phyloP scores from a whole-genome alignment of 2,329 filamentous ascomycete species.

The Neofusicoccum cordaticola region DNA sequence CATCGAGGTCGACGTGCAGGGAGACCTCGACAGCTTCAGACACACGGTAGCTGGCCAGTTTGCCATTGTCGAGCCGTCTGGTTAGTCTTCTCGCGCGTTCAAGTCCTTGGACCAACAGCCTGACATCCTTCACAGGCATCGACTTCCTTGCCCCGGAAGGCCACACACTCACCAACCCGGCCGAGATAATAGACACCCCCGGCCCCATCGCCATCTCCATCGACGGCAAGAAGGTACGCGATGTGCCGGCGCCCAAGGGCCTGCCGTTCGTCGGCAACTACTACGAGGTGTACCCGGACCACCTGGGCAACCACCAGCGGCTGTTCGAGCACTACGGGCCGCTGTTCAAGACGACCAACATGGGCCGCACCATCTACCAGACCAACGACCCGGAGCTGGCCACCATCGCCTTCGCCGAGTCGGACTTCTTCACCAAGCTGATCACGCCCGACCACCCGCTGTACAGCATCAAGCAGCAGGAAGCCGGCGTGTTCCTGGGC shows the following conservation, averaged over 20 bases:
- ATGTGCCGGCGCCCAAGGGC: slow-evolving; percentile 37
- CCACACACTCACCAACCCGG: slow-evolving; percentile 15
- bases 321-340: slow-evolving; percentile 40
- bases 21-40: slow-evolving; percentile 26
- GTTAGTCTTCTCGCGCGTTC: slow-evolving; percentile 10
- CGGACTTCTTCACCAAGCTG: slow-evolving; percentile 43
- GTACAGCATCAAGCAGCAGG: slow-evolving; percentile 30
- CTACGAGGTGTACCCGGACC: slow-evolving; percentile 41
- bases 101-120: too few species aligned
- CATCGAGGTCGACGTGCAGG: slow-evolving; percentile 26
- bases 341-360: slow-evolving; percentile 37
- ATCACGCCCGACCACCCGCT: slow-evolving; percentile 32
- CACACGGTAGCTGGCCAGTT: slow-evolving; percentile 29
- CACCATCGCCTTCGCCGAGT: slow-evolving; percentile 32
- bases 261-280: slow-evolving; percentile 38
- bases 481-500: slow-evolving; percentile 31
- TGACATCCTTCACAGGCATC: slow-evolving; percentile 19
- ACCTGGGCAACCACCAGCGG: slow-evolving; percentile 42
- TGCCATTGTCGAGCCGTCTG: slow-evolving; percentile 29
- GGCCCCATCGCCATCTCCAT: slow-evolving; percentile 41
- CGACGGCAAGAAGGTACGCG: slow-evolving; percentile 49
- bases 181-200: slow-evolving; percentile 21
- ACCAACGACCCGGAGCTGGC: slow-evolving; percentile 39
- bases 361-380: slow-evolving; percentile 35
- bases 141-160: slow-evolving; percentile 17